Evolutionary conservation across 306 rosid species (phyloP), one percentile per base, ranked within the genome.

Genomic region (Geum urbanum): DNA sequence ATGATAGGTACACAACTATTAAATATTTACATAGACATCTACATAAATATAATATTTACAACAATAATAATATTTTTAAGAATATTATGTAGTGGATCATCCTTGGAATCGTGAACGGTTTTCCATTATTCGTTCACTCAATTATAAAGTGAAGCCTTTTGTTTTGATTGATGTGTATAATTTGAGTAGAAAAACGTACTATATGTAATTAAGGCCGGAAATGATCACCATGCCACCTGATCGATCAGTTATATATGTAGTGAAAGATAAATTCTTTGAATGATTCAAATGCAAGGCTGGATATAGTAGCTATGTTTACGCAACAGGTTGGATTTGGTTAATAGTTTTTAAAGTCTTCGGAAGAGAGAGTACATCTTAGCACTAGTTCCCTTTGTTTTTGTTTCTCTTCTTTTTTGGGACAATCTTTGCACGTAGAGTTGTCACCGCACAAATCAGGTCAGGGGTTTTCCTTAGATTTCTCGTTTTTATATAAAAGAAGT

Each of bases 381-480:
- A 56, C 61, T 56, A 11, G 61, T 27, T 56, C 8, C 37, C 37
- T 32, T 3, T 32, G 37, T 32, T 32, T 32, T 32, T 32, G 37
- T 32, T 32, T 32, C 4, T 32, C 37, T 32, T 32, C 37, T 32
- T 32, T 32, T 32, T 32, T 32, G 37, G 37, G 37, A 32, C 37
- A 32, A 32, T 32, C 37, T 32, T 32, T 32, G 37, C 37, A 32
- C 37, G 37, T 32, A 32, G 37, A 32, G 37, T 32, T 32, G 37
- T 56, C 35, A 56, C 61, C 61, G 40, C 39, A 56, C 40, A 56
- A 56, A 24, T 7, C 11, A 24, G 22, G 51, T 53, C 63, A n/a
- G 11, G 11, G 63, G 63, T 49, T 69, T 9, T 53, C 72, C 72
- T 53, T 40, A 7, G 63, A 18, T 69, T 15, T 53, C 72, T 52